Evolutionary conservation across 192 early-diverging fungal genomes (phyloP), one percentile per base, ranked within the genome.

Genomic region (Dispira simplex): DNA sequence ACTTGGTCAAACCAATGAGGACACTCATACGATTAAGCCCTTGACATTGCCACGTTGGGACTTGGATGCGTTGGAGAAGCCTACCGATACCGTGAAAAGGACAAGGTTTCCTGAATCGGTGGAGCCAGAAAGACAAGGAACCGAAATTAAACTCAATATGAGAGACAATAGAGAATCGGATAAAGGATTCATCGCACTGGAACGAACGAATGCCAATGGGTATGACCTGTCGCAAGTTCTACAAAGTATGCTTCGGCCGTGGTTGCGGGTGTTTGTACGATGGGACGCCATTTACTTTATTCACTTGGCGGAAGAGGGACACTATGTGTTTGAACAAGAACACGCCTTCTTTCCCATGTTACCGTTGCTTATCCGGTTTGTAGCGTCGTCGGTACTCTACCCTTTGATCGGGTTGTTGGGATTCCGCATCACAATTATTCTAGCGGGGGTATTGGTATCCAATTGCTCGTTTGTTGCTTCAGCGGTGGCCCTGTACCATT

Each of bases 251-350:
- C 14, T 78, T 70, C 46, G 69, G 70, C 43, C 32, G 59, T 60
- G 43, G 67, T 55, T 73, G 69, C 67, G 67, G 68, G 78, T 82
- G 3, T 85, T 89, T 67, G 71, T 92, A 9, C 76, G 90, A 8
- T 97, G 94, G 94, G 94, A 97, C 67, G 81, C 89, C 0, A 79
- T 93, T 63, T 93, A 94, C 70, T 93, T 92, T 76, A 62, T 85
- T 25, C 76, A 85, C 47, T 86, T 92, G 57, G 82, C 90, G 0
- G 79, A 84, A 64, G 59, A 77, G 25, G 87, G 87, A 3, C 58
- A 60, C 12, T 97, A 97, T 66, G 67, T 81, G 0, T 90, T 84
- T 70, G 94, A 97, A 67, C 90, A 97, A 67, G 86, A 85, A 63
- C 77, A 85, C 72, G 94, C 94, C 0, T 97, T 97, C 66, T 88